Evolutionary conservation across 345 rosid genomes (phyloP).

Genomic region (Cardamine resedifolia): DNA sequence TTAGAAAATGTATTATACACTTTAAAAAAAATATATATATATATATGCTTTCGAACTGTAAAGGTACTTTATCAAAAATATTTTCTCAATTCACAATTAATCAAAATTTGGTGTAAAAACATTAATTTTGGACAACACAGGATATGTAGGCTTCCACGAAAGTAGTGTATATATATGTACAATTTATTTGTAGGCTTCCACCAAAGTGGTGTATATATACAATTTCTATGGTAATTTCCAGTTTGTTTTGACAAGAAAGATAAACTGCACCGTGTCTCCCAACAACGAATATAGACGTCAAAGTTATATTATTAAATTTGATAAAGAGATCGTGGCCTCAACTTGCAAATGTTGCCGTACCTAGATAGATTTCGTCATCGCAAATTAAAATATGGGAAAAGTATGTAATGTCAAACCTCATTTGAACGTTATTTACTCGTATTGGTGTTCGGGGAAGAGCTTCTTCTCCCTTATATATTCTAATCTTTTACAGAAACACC

Average conservation of each 20-base stretch:
- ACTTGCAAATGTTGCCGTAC: constrained; percentile 12
- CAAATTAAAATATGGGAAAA: constrained; percentile 2
- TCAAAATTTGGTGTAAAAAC: not conserved
- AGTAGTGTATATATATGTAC: not conserved
- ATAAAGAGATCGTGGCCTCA: constrained; percentile 22
- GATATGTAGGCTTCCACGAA: not conserved
- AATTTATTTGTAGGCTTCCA: not conserved
- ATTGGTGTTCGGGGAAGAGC: constrained; percentile 17
- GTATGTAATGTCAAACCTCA: constrained; percentile 15
- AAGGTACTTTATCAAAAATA: not conserved
- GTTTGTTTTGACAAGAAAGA: not conserved
- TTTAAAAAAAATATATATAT: too few species aligned
- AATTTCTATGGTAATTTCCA: not conserved
- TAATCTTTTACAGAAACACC: not conserved
- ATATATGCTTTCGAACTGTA: not conserved
- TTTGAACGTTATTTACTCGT: not conserved
- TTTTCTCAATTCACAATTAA: not conserved
- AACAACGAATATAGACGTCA: constrained; percentile 3
- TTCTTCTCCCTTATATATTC: not conserved
- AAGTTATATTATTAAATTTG: not conserved
- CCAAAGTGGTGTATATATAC: not conserved
- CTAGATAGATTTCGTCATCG: not conserved
- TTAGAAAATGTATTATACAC: not conserved
- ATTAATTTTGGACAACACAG: not conserved
- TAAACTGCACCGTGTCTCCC: constrained; percentile 1